Base-by-base conservation (phyloP, 345 rosid species). In the Theobroma cacao region DNA sequence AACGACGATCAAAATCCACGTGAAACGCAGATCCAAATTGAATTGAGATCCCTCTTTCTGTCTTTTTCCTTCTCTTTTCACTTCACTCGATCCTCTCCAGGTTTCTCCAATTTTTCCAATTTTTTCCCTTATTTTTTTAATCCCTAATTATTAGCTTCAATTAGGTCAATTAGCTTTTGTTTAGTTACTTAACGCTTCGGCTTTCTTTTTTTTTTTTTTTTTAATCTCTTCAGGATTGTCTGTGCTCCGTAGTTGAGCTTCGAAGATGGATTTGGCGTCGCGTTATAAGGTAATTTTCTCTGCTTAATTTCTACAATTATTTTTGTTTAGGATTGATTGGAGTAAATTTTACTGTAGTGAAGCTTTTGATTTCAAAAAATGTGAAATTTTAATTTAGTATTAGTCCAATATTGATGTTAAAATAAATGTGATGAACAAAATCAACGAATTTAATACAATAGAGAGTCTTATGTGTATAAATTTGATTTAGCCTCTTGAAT, bases 231-330 rank as follows among this genome's bases (percentile, higher is more conserved):
- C 83, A 86, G 90, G 85, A 64, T 53, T 68, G 33, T 31, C 34
- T 47, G 70, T 64, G 45, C 62, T 72, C 5, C 36, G 28, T 40
- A 33, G 68, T 58, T 30, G 79, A 70, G 77, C 33, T 74, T 26
- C 50, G 84, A 59, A 65, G 78, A 92, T 94, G 98, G 97, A 92
- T 87, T 90, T 94, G 89, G 95, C 90, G 13, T 94, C 95, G 56
- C 92, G 98, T 69, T 94, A 92, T 77, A 94, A 92, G 98, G 98
- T 94, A 15, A 65, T 4, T 74, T 68, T 69, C 1, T 77, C 22
- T 10, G 31, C 53, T 61, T 50, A 3, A 67, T 41, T 53, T 45
- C 24, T 6, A 12, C 60, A 22, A 50, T 31, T 36, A 72, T 62
- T 17, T 50, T 33, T 47, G 18, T 76, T 50, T 22, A 47, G 47